These are phyloP conservation scores for Puccinia novopanici DNA, from an alignment of 1,284 basidiomycete genomes.

Conservation along the genomic window DNA sequence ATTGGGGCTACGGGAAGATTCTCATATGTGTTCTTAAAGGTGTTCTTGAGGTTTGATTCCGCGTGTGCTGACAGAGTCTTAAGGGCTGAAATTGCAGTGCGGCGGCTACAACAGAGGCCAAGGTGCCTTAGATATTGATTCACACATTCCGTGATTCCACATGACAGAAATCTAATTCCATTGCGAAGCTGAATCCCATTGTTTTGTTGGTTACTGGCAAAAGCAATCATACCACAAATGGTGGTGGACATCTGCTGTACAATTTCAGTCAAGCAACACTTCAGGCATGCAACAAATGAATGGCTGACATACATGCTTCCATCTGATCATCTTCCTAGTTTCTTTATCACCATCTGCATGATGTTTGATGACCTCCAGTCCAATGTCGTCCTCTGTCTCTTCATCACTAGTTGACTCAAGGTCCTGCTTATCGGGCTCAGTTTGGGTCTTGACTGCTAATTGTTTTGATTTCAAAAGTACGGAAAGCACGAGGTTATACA, in stretches of 20 bases:
- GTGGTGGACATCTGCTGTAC: neutral
- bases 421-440: too few species aligned
- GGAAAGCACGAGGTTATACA: too few species aligned
- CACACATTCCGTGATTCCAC: conserved; percentile 4
- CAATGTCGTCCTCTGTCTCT: too few species aligned
- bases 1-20: neutral
- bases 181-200: conserved; percentile 11
- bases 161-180: neutral
- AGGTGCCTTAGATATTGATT: neutral
- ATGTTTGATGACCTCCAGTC: too few species aligned
- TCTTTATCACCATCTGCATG: too few species aligned
- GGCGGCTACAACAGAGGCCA: neutral
- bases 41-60: neutral
- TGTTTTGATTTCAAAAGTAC: too few species aligned
- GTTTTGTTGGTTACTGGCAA: neutral
- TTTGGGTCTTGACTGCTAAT: too few species aligned
- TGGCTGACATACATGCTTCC: too few species aligned
- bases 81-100: neutral
- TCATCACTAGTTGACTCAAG: too few species aligned
- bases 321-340: too few species aligned
- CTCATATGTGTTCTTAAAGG: neutral
- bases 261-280: too few species aligned
- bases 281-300: too few species aligned
- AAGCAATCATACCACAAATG: neutral
- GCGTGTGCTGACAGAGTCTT: neutral